Percentiles rank a stretch among this genome's conserved stretches.
Evolutionary conservation across 176 grass and related monocot species (phyloP).

Genomic region (Carex pumila): DNA sequence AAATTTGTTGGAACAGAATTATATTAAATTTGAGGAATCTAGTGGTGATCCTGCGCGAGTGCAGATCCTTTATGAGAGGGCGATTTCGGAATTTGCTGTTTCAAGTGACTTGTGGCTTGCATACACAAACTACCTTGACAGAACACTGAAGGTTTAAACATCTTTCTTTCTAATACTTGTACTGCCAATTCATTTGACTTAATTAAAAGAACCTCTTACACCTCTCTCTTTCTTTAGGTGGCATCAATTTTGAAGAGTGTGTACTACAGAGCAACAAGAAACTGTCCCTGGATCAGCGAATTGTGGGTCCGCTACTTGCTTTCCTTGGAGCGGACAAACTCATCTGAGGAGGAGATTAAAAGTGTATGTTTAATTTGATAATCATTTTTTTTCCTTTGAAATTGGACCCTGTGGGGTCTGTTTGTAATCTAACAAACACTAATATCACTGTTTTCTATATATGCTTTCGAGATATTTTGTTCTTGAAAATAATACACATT

Average conservation of each 20-base stretch:
- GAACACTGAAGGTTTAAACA: conserved; percentile 63
- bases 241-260: conserved; percentile 62
- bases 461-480: background rate
- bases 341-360: conserved; percentile 55
- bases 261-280: conserved; percentile 83
- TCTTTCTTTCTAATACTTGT: background rate
- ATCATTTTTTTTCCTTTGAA: background rate
- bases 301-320: conserved; percentile 73
- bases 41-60: conserved; percentile 75
- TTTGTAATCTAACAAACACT: conserved; percentile 10
- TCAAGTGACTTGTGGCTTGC: conserved; percentile 71
- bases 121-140: conserved; percentile 80
- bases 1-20: conserved; percentile 56
- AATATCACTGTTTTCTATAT: background rate
- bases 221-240: conserved; percentile 38
- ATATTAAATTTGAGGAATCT: conserved; percentile 87
- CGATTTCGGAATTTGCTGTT: conserved; percentile 71
- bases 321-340: conserved; percentile 60
- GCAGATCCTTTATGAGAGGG: conserved; percentile 83
- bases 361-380: conserved; percentile 17
- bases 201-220: background rate
- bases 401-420: no score
- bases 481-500: background rate
- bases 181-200: background rate
- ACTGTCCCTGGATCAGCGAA: conserved; percentile 90